A percentile compares a stretch with the other conserved stretches of the same genome.
These are phyloP conservation scores for Saccharomycopsis phalli DNA, from an alignment of 1,139 yeast species.

Conservation along the genomic window DNA sequence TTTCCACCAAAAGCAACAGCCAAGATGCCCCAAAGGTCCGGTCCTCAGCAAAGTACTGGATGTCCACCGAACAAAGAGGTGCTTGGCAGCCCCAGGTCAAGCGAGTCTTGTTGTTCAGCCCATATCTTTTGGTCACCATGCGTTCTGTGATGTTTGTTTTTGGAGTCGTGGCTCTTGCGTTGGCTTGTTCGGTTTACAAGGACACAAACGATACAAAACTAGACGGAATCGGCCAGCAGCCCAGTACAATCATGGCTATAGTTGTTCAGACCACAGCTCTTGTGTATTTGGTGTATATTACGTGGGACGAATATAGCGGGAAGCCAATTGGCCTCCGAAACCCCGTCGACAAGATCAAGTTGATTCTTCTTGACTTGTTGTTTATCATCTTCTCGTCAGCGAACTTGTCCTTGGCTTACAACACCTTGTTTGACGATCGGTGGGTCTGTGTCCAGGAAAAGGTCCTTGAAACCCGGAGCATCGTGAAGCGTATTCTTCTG, in stretches of 20 bases:
- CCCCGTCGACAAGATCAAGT: conserved; percentile 72
- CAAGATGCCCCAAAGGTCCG: conserved; percentile 31
- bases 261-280: conserved; percentile 76
- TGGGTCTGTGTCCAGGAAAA: conserved; percentile 61
- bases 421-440: conserved; percentile 66
- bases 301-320: conserved; percentile 86
- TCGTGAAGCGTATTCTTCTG: too few relatives aligned
- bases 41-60: conserved; percentile 59
- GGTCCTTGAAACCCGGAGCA: conserved; percentile 22
- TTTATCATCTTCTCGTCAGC: conserved; percentile 94
- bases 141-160: conserved; percentile 60
- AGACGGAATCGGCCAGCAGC: conserved; percentile 57
- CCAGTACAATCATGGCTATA: conserved; percentile 89
- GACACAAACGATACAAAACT: conserved; percentile 36
- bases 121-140: conserved; percentile 70
- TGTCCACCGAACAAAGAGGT: conserved; percentile 53
- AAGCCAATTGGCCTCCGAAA: conserved; percentile 85
- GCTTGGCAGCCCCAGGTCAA: conserved; percentile 56
- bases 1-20: conserved; percentile 20
- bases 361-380: conserved; percentile 67
- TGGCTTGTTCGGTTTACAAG: conserved; percentile 57
- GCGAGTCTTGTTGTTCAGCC: conserved; percentile 59
- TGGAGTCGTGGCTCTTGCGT: conserved; percentile 52
- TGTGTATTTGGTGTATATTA: conserved; percentile 68
- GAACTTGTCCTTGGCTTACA: conserved; percentile 75